A percentile compares a stretch with the other conserved stretches of the same genome.
phyloP scores from a whole-genome alignment of 768 basidiomycete species.

The Hericium alpestre region DNA sequence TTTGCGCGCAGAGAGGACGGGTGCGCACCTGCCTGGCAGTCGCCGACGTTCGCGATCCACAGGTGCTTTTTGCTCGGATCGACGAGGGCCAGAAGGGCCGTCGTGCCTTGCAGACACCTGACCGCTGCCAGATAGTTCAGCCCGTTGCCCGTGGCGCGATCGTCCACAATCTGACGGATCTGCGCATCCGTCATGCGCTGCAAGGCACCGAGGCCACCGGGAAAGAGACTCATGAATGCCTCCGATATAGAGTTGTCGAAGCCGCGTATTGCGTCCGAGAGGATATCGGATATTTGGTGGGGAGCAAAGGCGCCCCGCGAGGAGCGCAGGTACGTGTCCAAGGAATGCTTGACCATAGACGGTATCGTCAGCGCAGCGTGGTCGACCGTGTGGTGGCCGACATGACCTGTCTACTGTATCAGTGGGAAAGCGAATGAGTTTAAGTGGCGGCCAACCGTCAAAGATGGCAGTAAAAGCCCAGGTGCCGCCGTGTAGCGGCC shows the following conservation, averaged over 20 bases:
- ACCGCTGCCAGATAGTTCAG: conserved; percentile 54
- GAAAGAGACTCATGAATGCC: conserved; percentile 35
- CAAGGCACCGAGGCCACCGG: conserved; percentile 43
- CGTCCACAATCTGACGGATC: conserved; percentile 53
- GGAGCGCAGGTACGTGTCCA: conserved; percentile 25
- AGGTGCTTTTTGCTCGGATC: conserved; percentile 60
- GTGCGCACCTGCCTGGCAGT: conserved; percentile 58
- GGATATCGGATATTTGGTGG: conserved; percentile 27
- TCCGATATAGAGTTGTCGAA: conserved; percentile 35
- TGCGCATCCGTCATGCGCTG: conserved; percentile 33
- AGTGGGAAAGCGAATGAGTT: not conserved
- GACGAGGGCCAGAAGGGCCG: conserved; percentile 61
- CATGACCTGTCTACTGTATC: conserved; percentile 28
- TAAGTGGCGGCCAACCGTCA: conserved; percentile 26
- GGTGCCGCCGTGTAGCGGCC: conserved; percentile 28
- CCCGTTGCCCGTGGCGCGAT: conserved; percentile 40
- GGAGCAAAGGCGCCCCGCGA: conserved; percentile 15
- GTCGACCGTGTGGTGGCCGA: conserved; percentile 37
- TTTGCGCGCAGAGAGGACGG: conserved; percentile 12
- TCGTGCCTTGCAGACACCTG: conserved; percentile 72
- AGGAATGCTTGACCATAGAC: conserved; percentile 26
- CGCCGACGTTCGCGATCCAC: conserved; percentile 75
- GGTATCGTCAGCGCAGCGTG: conserved; percentile 32
- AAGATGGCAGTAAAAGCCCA: conserved; percentile 39
- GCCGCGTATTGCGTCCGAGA: conserved; percentile 27